phyloP scores from a whole-genome alignment of 306 rosid genomes.

The Acacia melanoxylon region DNA sequence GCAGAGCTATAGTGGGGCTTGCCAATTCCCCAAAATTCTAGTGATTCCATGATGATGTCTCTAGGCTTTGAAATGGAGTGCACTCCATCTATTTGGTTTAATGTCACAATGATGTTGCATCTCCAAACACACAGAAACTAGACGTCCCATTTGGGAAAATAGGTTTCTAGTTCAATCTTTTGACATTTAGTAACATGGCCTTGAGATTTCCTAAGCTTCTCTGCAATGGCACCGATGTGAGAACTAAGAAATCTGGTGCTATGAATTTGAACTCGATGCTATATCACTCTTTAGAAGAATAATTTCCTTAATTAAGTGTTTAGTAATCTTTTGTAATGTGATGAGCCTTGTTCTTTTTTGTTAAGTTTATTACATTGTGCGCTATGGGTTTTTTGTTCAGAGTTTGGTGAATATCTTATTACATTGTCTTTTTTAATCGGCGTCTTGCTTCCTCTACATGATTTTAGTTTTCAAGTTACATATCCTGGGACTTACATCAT shows the following conservation, averaged over 20 bases:
- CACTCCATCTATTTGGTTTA: not conserved
- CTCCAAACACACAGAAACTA: not conserved
- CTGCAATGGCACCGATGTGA: conserved; percentile 25
- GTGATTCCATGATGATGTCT: not conserved
- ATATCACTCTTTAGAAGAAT: conserved; percentile 52
- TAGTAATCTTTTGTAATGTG: too few relatives aligned
- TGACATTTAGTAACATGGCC: conserved; percentile 32
- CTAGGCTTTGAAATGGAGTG: not conserved
- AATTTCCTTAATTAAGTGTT: not conserved
- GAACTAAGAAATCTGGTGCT: conserved; percentile 34
- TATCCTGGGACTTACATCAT: not conserved
- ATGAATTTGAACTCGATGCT: conserved; percentile 38
- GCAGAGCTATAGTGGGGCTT: not conserved
- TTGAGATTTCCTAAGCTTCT: conserved; percentile 34
- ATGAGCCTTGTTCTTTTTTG: too few relatives aligned
- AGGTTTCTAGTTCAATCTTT: not conserved
- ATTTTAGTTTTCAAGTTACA: not conserved
- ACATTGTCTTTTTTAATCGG: not conserved
- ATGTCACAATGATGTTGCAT: not conserved
- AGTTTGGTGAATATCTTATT: too few relatives aligned
- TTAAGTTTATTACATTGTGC: too few relatives aligned
- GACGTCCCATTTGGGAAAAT: not conserved
- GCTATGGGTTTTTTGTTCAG: too few relatives aligned
- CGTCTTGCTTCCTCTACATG: conserved; percentile 4
- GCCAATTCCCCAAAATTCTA: not conserved